phyloP scores from a whole-genome alignment of 345 rosid genomes.

The Euphorbia tirucalli region DNA sequence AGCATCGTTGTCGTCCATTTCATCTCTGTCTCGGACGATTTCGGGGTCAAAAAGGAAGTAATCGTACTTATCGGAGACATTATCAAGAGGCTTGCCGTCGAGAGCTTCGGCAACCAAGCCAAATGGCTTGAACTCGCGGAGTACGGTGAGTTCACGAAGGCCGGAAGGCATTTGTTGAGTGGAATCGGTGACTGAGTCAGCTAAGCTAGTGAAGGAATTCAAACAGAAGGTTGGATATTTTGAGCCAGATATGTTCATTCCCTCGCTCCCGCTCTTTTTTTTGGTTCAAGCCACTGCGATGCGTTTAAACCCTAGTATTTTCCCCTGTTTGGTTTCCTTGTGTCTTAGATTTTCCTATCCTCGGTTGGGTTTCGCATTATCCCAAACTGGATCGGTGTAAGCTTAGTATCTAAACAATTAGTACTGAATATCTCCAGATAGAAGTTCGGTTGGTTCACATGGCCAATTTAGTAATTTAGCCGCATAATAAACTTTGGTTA shows the following conservation, averaged over 20 bases:
- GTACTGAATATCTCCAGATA: too few relatives aligned
- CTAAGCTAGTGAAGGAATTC: background rate
- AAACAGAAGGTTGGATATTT: background rate
- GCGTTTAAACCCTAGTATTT: too few relatives aligned
- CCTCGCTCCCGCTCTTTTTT: constrained; percentile 26
- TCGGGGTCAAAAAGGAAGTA: constrained; percentile 76
- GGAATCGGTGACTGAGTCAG: constrained; percentile 8
- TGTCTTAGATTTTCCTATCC: too few relatives aligned
- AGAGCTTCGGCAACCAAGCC: constrained; percentile 84
- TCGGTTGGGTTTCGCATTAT: too few relatives aligned
- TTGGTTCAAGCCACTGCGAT: background rate
- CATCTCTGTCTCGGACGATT: constrained; percentile 44
- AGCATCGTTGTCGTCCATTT: constrained; percentile 29
- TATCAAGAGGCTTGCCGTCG: constrained; percentile 54
- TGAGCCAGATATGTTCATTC: background rate
- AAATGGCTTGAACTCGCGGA: constrained; percentile 94
- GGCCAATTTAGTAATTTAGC: too few relatives aligned
- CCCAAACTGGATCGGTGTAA: too few relatives aligned
- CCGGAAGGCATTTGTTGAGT: constrained; percentile 50
- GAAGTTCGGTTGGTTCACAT: too few relatives aligned
- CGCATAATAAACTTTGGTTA: too few relatives aligned
- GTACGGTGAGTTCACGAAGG: constrained; percentile 63
- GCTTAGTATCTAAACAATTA: too few relatives aligned
- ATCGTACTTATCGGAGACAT: constrained; percentile 48
- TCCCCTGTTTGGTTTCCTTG: too few relatives aligned